Conservation (phyloP, 495 filamentous ascomycete genomes). For the Aspergillus coremiiformis region DNA sequence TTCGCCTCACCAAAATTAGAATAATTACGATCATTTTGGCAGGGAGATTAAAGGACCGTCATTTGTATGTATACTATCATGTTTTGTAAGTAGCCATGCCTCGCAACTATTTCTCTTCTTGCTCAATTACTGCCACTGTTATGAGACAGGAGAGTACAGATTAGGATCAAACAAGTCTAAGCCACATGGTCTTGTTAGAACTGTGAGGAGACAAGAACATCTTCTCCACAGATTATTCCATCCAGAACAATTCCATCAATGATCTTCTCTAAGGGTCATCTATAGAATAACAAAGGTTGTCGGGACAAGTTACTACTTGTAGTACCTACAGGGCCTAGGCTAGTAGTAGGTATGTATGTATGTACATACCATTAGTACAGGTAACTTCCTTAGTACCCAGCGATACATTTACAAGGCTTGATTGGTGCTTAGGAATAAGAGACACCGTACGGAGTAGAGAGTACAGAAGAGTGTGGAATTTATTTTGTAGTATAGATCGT, state of each 20-base stretch:
- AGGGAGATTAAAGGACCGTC: not conserved
- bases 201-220: not conserved
- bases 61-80: not conserved
- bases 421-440: not conserved
- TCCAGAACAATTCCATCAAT: not conserved
- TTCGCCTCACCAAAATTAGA: not conserved
- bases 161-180: not conserved
- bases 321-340: no score
- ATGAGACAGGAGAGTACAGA: not conserved
- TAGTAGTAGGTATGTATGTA: no score
- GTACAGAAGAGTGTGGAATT: not conserved
- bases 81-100: not conserved
- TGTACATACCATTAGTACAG: no score
- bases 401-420: not conserved
- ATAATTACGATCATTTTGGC: not conserved
- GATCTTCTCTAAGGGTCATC: not conserved
- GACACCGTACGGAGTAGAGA: no score
- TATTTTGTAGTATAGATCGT: not conserved
- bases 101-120: not conserved
- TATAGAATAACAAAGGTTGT: not conserved
- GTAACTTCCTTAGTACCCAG: no score
- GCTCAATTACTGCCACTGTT: not conserved
- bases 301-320: no score
- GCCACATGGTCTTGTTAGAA: not conserved
- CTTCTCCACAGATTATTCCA: not conserved